A percentile compares a stretch with the other conserved stretches of the same genome.
Evolutionary conservation across 805 yeast genomes (phyloP).

Genomic region (Suhomyces sp.): DNA sequence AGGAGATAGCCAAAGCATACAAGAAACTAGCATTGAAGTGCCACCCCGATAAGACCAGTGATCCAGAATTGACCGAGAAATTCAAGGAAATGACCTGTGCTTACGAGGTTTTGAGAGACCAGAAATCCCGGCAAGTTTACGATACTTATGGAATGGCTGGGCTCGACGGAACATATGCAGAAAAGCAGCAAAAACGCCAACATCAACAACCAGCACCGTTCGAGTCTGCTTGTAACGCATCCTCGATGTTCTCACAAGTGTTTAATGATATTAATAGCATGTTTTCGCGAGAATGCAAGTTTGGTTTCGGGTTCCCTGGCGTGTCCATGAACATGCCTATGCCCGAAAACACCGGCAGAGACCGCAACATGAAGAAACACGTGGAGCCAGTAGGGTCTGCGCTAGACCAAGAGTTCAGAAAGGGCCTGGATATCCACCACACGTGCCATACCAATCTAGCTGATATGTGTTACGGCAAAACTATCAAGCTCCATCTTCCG

Average conservation of each 20-base stretch:
- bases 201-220: background rate
- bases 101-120: conserved; percentile 58
- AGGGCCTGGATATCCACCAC: conserved; percentile 58
- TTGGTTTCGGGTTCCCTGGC: conserved; percentile 4
- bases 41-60: conserved; percentile 65
- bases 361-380: conserved; percentile 11
- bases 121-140: conserved; percentile 43
- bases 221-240: background rate
- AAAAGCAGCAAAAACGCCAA: conserved; percentile 4
- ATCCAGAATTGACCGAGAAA: conserved; percentile 46
- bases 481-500: conserved; percentile 51
- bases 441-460: conserved; percentile 48
- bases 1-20: conserved; percentile 36
- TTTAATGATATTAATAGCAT: conserved; percentile 33
- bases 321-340: conserved; percentile 4
- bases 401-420: conserved; percentile 14
- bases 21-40: conserved; percentile 44
- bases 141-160: conserved; percentile 53
- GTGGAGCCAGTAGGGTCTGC: conserved; percentile 21
- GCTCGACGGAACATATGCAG: conserved; percentile 25
- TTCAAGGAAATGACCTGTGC: conserved; percentile 67
- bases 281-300: conserved; percentile 14
- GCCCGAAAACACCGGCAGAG: background rate
- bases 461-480: conserved; percentile 59
- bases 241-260: conserved; percentile 32